Percentiles rank a stretch among this genome's conserved stretches.
Conservation (phyloP, 2,329 filamentous ascomycete genomes). For the Rutstroemia sp. region DNA sequence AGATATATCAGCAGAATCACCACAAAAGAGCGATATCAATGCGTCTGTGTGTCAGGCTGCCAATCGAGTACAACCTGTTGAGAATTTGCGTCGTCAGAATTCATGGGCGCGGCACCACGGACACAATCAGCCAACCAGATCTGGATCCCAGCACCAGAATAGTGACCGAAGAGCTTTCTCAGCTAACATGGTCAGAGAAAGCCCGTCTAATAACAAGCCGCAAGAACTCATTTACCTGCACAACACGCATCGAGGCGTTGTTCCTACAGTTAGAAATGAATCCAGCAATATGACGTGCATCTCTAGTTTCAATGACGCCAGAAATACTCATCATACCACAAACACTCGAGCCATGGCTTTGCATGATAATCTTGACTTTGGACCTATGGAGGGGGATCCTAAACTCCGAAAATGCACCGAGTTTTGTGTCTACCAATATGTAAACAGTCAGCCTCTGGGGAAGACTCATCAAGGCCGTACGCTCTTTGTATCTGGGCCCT, state of each 20-base stretch:
- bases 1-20: not conserved
- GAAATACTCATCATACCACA: not conserved
- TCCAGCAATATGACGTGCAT: not conserved
- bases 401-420: not conserved
- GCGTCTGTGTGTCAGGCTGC: not conserved
- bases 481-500: conserved; percentile 11
- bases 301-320: conserved; percentile 4
- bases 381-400: conserved; percentile 1
- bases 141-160: not conserved
- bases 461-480: conserved; percentile 4
- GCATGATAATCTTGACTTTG: not conserved
- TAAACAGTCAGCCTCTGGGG: not conserved
- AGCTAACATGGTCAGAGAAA: not conserved
- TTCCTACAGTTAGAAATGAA: not conserved
- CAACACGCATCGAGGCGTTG: not conserved
- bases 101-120: not conserved
- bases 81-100: not conserved
- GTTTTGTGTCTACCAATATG: not conserved
- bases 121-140: not conserved
- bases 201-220: not conserved
- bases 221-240: conserved; percentile 9
- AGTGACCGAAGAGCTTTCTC: not conserved
- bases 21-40: not conserved
- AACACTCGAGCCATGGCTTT: not conserved
- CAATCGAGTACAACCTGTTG: not conserved